Conservation (phyloP, 306 rosid genomes). For the Corylus americana region DNA sequence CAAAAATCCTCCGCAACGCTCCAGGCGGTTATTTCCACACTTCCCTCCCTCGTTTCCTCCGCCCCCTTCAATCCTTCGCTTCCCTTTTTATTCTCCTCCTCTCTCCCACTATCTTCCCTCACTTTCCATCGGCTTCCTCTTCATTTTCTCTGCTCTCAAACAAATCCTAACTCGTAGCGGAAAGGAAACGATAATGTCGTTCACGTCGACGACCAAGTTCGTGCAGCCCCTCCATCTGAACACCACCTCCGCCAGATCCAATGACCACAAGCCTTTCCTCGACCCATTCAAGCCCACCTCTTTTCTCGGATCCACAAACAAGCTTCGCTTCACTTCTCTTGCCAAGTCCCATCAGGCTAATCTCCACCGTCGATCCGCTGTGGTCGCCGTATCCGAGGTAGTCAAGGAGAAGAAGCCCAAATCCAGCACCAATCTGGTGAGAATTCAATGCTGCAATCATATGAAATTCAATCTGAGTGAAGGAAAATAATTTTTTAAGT, state of each 20-base stretch:
- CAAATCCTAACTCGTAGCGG: background rate
- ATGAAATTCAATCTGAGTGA: background rate
- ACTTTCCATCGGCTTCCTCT: background rate
- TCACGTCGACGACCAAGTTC: conserved; percentile 53
- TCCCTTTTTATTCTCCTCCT: conserved; percentile 12
- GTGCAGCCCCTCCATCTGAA: conserved; percentile 55
- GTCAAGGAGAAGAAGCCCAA: conserved; percentile 54
- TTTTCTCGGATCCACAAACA: conserved; percentile 71
- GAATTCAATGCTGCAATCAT: background rate
- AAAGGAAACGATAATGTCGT: conserved; percentile 50
- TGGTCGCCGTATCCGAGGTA: conserved; percentile 62
- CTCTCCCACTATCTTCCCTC: conserved; percentile 10
- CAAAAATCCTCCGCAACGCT: conserved; percentile 7
- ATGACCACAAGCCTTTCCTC: conserved; percentile 49
- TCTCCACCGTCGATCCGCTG: conserved; percentile 47
- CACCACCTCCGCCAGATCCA: conserved; percentile 67
- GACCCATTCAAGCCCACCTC: conserved; percentile 42
- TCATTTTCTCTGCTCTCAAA: conserved; percentile 11
- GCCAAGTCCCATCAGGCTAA: conserved; percentile 24
- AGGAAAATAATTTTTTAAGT: background rate
- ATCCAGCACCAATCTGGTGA: conserved; percentile 65
- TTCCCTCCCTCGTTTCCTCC: conserved; percentile 66
- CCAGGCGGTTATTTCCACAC: conserved; percentile 63
- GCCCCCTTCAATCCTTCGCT: conserved; percentile 29
- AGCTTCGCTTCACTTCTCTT: conserved; percentile 48